phyloP scores from a whole-genome alignment of 2,329 filamentous ascomycete species.

The Colletotrichum nymphaeae region DNA sequence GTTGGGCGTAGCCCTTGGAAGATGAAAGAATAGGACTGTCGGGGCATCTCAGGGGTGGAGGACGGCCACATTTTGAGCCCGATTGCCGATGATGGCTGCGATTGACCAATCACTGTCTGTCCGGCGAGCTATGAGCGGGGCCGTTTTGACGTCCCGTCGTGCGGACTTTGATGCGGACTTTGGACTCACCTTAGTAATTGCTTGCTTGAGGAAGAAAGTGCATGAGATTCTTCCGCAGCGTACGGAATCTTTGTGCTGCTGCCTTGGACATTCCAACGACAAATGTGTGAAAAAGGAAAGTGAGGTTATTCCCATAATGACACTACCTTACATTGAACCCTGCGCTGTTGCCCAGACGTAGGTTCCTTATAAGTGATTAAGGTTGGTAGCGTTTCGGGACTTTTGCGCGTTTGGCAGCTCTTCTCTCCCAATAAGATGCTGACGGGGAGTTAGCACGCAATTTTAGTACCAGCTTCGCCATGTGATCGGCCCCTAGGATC shows the following conservation, averaged over 20 bases:
- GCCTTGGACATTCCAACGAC: neutral
- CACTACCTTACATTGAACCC: neutral
- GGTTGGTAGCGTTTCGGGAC: neutral
- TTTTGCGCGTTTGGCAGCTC: neutral
- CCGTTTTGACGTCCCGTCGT: neutral
- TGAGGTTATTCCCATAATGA: neutral
- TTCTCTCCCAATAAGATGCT: neutral
- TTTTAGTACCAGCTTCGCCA: constrained; percentile 14
- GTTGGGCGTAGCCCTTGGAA: neutral
- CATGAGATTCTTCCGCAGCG: neutral
- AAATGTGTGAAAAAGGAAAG: neutral
- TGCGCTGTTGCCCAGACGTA: neutral
- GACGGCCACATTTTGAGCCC: constrained; percentile 5
- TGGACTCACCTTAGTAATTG: neutral
- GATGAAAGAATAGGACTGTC: neutral
- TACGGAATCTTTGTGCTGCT: neutral
- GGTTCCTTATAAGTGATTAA: neutral
- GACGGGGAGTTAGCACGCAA: constrained; percentile 11
- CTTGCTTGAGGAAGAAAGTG: no score
- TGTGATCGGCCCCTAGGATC: neutral
- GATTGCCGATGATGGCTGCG: neutral
- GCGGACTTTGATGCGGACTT: constrained; percentile 1
- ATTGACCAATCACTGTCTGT: constrained; percentile 2
- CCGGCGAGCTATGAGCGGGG: no score
- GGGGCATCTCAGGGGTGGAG: neutral